Conservation (phyloP, 257 asterid genomes). For the Primulina eburnea region DNA sequence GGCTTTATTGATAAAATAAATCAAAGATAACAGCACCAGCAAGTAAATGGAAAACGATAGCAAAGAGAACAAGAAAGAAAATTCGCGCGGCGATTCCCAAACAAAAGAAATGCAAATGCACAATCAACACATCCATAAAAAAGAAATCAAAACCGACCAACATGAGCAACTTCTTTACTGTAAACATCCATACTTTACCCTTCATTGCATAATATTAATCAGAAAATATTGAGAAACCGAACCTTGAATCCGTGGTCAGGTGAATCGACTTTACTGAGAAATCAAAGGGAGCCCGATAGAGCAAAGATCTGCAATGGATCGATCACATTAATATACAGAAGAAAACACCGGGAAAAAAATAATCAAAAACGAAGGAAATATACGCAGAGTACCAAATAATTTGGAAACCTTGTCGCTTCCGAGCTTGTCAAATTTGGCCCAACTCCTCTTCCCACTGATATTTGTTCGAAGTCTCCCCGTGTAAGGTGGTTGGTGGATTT, state of each 20-base stretch:
- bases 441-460: background rate
- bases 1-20: constrained; percentile 10
- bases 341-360: constrained; percentile 5
- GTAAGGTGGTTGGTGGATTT: background rate
- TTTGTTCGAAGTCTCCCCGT: background rate
- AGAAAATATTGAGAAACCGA: constrained; percentile 19
- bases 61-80: background rate
- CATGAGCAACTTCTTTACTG: background rate
- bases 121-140: constrained; percentile 2
- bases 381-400: constrained; percentile 3
- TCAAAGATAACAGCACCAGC: constrained; percentile 8
- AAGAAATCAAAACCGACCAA: constrained; percentile 14
- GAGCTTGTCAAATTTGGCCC: constrained; percentile 37
- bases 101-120: constrained; percentile 1
- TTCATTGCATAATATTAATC: constrained; percentile 9
- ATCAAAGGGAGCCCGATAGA: constrained; percentile 2
- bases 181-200: background rate
- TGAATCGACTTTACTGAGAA: constrained; percentile 23
- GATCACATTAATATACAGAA: constrained; percentile 19
- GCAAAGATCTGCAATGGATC: constrained; percentile 30
- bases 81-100: background rate
- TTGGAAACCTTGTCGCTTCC: constrained; percentile 13
- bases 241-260: constrained; percentile 31
- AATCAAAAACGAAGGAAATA: constrained; percentile 11
- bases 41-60: background rate